These are phyloP conservation scores for Fusarium sambucinum DNA, from an alignment of 2,329 filamentous ascomycete species.

Conservation along the genomic window DNA sequence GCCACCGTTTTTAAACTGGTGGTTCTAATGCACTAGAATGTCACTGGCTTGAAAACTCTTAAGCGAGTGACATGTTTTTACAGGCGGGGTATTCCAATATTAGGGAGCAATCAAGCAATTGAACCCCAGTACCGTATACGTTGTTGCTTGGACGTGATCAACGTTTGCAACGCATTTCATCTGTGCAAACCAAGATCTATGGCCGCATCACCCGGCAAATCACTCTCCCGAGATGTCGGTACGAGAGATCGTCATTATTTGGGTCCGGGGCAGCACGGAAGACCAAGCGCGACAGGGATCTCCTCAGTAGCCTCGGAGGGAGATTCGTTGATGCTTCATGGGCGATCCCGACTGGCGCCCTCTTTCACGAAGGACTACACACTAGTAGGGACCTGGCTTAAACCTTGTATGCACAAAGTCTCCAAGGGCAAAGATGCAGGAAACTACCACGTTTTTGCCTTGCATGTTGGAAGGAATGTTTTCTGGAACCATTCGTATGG, in stretches of 20 bases:
- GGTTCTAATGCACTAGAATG: not conserved
- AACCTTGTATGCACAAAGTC: not conserved
- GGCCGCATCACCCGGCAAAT: conserved; percentile 7
- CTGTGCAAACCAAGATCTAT: not conserved
- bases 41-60: not conserved
- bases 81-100: not conserved
- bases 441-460: not conserved
- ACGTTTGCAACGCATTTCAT: not conserved
- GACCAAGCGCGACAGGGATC: conserved; percentile 6
- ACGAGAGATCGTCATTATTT: not conserved
- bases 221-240: conserved; percentile 3
- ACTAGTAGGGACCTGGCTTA: not conserved
- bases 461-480: not conserved
- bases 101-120: not conserved
- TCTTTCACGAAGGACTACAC: not conserved
- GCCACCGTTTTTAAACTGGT: not conserved
- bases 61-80: not conserved
- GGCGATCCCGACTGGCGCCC: not conserved
- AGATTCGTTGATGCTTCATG: conserved; percentile 2
- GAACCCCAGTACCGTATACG: not conserved
- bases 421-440: not conserved
- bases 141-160: not conserved
- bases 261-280: conserved; percentile 9
- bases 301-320: not conserved
- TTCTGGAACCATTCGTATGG: not conserved